Conservation (phyloP, 495 filamentous ascomycete genomes). For the Talaromyces trachyspermus region DNA sequence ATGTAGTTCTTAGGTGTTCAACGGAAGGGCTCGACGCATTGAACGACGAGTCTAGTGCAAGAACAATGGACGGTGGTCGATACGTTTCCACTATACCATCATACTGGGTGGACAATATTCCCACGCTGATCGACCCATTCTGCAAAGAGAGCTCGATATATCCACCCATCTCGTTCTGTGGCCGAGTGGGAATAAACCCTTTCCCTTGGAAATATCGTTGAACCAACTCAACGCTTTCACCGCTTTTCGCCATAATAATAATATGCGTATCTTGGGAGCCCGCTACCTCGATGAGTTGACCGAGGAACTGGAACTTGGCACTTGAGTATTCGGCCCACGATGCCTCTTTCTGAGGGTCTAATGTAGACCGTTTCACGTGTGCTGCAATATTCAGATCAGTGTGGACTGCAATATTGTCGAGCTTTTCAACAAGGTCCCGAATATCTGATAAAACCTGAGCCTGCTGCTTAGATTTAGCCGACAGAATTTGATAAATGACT, state of each 20-base stretch:
- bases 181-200: constrained; percentile 34
- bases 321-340: constrained; percentile 50
- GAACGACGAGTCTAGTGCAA: constrained; percentile 47
- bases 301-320: constrained; percentile 50
- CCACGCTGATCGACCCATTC: constrained; percentile 39
- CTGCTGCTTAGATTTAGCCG: constrained; percentile 12
- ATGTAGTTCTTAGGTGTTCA: constrained; percentile 35
- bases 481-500: not conserved
- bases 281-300: constrained; percentile 40
- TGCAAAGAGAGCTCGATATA: constrained; percentile 27
- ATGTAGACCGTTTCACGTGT: constrained; percentile 27
- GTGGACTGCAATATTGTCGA: constrained; percentile 45
- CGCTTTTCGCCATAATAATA: constrained; percentile 35
- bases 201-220: constrained; percentile 47
- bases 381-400: constrained; percentile 44
- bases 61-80: constrained; percentile 39
- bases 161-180: constrained; percentile 31
- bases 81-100: constrained; percentile 30
- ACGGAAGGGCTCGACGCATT: constrained; percentile 32
- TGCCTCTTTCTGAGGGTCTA: constrained; percentile 37
- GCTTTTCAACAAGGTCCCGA: constrained; percentile 29
- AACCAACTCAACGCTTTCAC: constrained; percentile 38
- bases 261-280: constrained; percentile 37
- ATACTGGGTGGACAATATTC: constrained; percentile 36
- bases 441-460: constrained; percentile 22